Percentiles rank a stretch among this genome's conserved stretches.
Conservation (phyloP, 23 red algal genomes). For the Agarophyton chilense region DNA sequence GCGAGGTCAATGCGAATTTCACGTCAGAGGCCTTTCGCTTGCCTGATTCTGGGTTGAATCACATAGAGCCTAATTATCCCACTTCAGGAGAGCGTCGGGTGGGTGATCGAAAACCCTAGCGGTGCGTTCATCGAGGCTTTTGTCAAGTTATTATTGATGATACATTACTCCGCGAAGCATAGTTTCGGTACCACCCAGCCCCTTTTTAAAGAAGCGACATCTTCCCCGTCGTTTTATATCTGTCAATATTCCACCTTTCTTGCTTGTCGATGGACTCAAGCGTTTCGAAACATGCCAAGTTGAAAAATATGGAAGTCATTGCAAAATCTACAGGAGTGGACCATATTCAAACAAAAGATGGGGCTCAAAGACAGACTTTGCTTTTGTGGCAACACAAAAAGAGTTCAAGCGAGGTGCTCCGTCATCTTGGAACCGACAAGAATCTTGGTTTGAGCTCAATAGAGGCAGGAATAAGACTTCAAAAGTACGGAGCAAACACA, state of each 20-base stretch:
- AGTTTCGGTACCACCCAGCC: too few species aligned
- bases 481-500: conserved; percentile 61
- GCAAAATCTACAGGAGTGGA: not conserved
- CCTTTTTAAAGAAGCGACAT: too few species aligned
- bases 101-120: too few species aligned
- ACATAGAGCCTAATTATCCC: too few species aligned
- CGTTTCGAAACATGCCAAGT: not conserved
- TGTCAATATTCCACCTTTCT: too few species aligned
- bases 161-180: too few species aligned
- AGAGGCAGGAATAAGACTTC: conserved; percentile 39
- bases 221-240: too few species aligned
- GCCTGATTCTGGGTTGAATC: too few species aligned
- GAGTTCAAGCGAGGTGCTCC: not conserved
- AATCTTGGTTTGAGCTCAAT: conserved; percentile 24
- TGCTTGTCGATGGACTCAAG: not conserved
- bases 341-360: not conserved
- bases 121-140: too few species aligned
- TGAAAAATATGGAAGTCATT: not conserved
- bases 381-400: conserved; percentile 51
- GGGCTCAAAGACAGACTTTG: not conserved
- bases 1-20: not conserved
- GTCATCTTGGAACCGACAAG: conserved; percentile 35
- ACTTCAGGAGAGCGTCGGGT: too few species aligned
- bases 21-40: too few species aligned
- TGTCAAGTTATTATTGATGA: too few species aligned